A percentile compares a stretch with the other conserved stretches of the same genome.
Evolutionary conservation across 2,329 filamentous ascomycete species (phyloP).

Genomic region (Cladosporium sp.): DNA sequence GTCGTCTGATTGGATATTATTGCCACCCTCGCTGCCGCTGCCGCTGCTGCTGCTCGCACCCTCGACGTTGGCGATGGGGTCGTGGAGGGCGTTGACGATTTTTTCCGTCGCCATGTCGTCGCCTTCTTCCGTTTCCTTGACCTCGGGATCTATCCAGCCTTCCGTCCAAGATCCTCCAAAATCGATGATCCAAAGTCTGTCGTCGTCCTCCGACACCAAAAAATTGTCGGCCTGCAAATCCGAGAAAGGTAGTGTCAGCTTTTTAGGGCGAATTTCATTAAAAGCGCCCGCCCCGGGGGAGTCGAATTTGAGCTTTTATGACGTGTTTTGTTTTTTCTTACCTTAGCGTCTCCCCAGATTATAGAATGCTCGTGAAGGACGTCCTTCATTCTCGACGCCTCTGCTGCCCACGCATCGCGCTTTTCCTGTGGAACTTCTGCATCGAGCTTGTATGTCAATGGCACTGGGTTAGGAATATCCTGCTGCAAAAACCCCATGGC

Average conservation of each 20-base stretch:
- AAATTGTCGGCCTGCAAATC: constrained; percentile 32
- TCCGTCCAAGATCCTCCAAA: constrained; percentile 37
- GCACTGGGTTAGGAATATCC: constrained; percentile 28
- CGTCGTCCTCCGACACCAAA: constrained; percentile 32
- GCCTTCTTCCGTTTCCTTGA: constrained; percentile 33
- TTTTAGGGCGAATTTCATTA: too few relatives aligned
- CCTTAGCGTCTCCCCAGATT: constrained; percentile 38
- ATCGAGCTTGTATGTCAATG: constrained; percentile 31
- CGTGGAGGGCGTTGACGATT: constrained; percentile 27
- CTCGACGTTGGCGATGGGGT: constrained; percentile 24
- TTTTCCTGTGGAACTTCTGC: constrained; percentile 26
- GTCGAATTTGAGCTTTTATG: too few relatives aligned
- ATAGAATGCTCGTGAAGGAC: constrained; percentile 32
- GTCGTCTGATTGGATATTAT: background rate
- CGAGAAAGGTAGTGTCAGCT: too few relatives aligned
- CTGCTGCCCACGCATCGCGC: constrained; percentile 29
- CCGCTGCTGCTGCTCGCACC: too few relatives aligned
- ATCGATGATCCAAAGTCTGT: constrained; percentile 37
- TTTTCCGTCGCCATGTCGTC: constrained; percentile 30
- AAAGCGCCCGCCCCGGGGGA: too few relatives aligned
- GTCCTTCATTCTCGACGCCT: constrained; percentile 24
- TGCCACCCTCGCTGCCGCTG: constrained; percentile 17
- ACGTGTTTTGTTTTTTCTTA: too few relatives aligned
- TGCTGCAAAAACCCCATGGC: constrained; percentile 34
- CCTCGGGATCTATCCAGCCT: constrained; percentile 35